phyloP scores from a whole-genome alignment of 2,329 filamentous ascomycete species.

The Leptosphaerulina australis region DNA sequence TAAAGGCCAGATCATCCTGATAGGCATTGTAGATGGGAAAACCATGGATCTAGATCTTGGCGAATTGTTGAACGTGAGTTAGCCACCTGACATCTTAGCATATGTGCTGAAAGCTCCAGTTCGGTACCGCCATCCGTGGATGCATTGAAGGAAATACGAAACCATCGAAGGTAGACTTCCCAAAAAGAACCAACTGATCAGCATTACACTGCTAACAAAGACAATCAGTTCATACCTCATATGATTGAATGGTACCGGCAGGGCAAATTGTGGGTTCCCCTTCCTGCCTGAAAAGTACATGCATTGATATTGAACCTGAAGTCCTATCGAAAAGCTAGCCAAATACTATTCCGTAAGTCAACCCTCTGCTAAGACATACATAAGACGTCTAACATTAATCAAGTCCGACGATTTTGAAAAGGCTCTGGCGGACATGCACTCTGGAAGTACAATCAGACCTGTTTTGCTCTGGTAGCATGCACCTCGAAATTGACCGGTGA shows the following conservation, averaged over 20 bases:
- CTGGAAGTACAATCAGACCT: slow-evolving; percentile 50
- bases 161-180: slow-evolving; percentile 35
- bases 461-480: slow-evolving; percentile 47
- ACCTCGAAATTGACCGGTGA: too few species aligned
- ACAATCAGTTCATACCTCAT: slow-evolving; percentile 51
- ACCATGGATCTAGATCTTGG: slow-evolving; percentile 53
- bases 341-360: slow-evolving; percentile 7
- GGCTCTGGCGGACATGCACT: slow-evolving; percentile 53
- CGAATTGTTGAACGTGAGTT: slow-evolving; percentile 51
- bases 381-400: not conserved
- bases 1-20: slow-evolving; percentile 57
- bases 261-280: slow-evolving; percentile 48
- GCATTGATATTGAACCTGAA: not conserved
- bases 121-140: slow-evolving; percentile 57
- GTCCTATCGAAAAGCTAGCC: slow-evolving; percentile 11
- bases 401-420: slow-evolving; percentile 50
- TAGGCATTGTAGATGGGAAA: slow-evolving; percentile 56
- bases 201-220: not conserved
- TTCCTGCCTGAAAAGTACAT: too few species aligned
- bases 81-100: fast-evolving
- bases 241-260: slow-evolving; percentile 58
- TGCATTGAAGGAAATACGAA: slow-evolving; percentile 56
- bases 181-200: too few species aligned
- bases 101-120: slow-evolving; percentile 15
- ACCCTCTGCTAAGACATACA: not conserved